phyloP scores from a whole-genome alignment of 208 protist species.

The Crithidia fasciculata region DNA sequence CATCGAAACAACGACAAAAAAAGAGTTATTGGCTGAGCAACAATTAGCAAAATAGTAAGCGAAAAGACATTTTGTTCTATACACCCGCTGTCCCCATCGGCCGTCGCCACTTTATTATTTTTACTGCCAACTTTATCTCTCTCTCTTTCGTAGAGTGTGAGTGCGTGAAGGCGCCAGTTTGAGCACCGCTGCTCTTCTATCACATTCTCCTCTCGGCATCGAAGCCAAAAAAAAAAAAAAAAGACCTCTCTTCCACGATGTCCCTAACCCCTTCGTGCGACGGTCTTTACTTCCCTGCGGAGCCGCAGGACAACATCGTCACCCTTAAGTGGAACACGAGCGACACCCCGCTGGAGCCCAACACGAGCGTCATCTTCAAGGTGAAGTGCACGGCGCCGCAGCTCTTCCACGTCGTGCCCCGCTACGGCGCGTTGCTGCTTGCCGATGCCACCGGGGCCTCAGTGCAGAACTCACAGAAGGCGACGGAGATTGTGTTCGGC shows the following conservation, averaged over 20 bases:
- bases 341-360: constrained; percentile 29
- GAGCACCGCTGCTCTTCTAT: too few relatives aligned
- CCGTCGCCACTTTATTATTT: too few relatives aligned
- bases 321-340: constrained; percentile 45
- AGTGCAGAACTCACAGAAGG: constrained; percentile 4
- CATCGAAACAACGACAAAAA: too few relatives aligned
- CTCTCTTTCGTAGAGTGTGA: too few relatives aligned
- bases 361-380: constrained; percentile 74
- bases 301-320: constrained; percentile 68
- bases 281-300: constrained; percentile 69
- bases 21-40: background rate
- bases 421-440: constrained; percentile 72
- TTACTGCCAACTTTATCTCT: too few relatives aligned
- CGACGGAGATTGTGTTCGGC: constrained; percentile 41
- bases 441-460: constrained; percentile 41
- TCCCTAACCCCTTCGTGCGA: constrained; percentile 58
- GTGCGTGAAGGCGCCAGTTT: too few relatives aligned
- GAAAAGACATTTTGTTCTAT: too few relatives aligned
- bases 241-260: constrained; percentile 32
- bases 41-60: too few relatives aligned
- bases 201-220: too few relatives aligned
- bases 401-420: constrained; percentile 77
- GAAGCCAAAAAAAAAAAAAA: too few relatives aligned
- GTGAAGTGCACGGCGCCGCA: constrained; percentile 80
- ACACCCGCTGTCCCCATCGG: too few relatives aligned